Conservation (phyloP, 176 grass and related monocot species). For the Tillandsia leiboldiana region DNA sequence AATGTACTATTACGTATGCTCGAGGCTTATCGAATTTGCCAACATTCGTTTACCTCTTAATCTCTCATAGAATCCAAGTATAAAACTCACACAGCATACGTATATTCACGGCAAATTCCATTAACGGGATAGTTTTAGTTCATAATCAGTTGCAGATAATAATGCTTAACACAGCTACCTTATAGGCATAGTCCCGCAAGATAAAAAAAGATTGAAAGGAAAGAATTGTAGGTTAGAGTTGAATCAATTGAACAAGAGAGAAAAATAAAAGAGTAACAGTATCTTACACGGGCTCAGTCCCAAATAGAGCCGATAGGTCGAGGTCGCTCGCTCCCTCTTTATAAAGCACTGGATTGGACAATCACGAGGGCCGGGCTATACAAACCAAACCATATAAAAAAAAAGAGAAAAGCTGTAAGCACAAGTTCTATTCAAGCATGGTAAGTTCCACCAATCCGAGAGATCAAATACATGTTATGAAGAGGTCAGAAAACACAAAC, state of each 20-base stretch:
- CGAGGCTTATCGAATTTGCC: background rate
- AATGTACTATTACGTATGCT: background rate
- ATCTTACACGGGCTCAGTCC: constrained; percentile 88
- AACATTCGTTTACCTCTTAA: background rate
- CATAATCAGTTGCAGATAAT: no score
- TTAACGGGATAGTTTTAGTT: no score
- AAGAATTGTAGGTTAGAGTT: no score
- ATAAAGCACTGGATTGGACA: constrained; percentile 90
- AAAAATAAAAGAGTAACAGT: background rate
- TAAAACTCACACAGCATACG: no score
- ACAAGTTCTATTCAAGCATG: constrained; percentile 2
- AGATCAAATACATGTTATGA: background rate
- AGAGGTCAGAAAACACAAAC: background rate
- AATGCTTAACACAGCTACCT: no score
- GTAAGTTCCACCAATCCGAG: background rate
- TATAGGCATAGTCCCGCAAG: no score
- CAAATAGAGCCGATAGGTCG: constrained; percentile 82
- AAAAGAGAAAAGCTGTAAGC: background rate
- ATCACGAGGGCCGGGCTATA: constrained; percentile 64
- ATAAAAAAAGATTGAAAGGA: no score
- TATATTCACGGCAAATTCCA: no score
- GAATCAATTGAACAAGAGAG: no score
- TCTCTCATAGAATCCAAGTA: no score
- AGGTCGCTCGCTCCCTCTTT: constrained; percentile 66
- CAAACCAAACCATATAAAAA: constrained; percentile 11